phyloP scores from a whole-genome alignment of 495 filamentous ascomycete genomes.

The Penicillium macrosclerotiorum region DNA sequence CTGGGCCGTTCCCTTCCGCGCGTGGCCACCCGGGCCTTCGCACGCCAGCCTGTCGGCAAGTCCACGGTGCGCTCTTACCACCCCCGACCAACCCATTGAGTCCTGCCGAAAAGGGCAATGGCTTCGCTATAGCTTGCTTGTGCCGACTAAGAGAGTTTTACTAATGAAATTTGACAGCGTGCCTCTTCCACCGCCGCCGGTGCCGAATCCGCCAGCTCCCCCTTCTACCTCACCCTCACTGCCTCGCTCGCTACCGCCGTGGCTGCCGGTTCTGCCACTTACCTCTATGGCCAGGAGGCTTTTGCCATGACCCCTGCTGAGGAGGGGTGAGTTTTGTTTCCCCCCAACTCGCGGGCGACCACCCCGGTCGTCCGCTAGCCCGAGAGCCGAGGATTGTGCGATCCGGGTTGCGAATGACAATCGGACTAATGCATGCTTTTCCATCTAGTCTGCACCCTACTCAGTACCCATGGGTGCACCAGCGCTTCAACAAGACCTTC shows the following conservation, averaged over 20 bases:
- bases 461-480: conserved; percentile 93
- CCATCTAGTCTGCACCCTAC: conserved; percentile 76
- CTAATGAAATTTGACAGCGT: conserved; percentile 35
- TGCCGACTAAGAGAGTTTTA: conserved; percentile 6
- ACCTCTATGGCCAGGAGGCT: conserved; percentile 84
- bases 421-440: conserved; percentile 14
- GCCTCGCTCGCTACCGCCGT: conserved; percentile 78
- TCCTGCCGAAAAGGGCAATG: conserved; percentile 31
- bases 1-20: conserved; percentile 82
- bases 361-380: conserved; percentile 22
- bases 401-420: conserved; percentile 6
- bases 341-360: conserved; percentile 5
- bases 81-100: conserved; percentile 31
- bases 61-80: conserved; percentile 45
- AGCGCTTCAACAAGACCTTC: conserved; percentile 87
- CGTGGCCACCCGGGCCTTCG: conserved; percentile 73
- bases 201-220: conserved; percentile 49
- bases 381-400: conserved; percentile 30
- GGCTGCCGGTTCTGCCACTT: conserved; percentile 83
- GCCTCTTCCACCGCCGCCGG: conserved; percentile 50
- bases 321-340: conserved; percentile 78
- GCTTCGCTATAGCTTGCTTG: conserved; percentile 9
- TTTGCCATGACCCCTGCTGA: conserved; percentile 90
- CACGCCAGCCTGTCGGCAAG: conserved; percentile 49
- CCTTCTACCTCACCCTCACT: conserved; percentile 69